Evolutionary conservation across 2,329 filamentous ascomycete genomes (phyloP), one percentile per base, ranked within the genome.

Genomic region (Colletotrichum lindemuthianum): DNA sequence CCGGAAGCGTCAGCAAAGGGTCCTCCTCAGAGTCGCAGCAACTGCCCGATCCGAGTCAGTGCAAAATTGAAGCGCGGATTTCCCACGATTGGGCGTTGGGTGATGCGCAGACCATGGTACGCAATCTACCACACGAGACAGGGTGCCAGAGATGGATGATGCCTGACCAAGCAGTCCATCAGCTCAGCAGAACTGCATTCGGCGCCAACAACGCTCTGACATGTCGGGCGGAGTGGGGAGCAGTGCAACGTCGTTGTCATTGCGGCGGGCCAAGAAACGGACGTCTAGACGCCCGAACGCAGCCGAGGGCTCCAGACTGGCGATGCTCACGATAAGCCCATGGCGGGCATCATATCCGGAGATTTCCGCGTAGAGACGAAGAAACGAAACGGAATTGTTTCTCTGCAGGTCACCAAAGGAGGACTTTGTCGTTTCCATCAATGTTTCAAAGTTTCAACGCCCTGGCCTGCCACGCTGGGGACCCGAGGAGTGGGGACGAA

Each of bases 141-240:
- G 57, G 61, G 24, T 61, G 10, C n/a, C 13, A 8, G 39, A 41
- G 50, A 61, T 61, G 61, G 51, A 40, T 52, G 39, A 65, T 61
- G 58, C 61, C 51, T 65, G 58, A 47, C 59, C 39, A 37, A 43
- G 61, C 47, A 50, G 16, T 60, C 40, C 37, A 48, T 51, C 51
- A 51, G 36, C 39, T 24, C 44, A 47, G 36, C 50, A 47, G 60
- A 55, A 53, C 51, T 37, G 33, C 45, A 32, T 56, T 61, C 58
- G 57, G 57, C 45, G 61, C 61, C 36, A 56, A 24, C 24, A 24
- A 51, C 58, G 58, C 58, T 65, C 48, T 56, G 58, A 60, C 58
- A 45, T 36, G n/a, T 47, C 51, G 52, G 40, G 45, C 51, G 50
- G 33, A 40, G 58, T 65, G 61, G 61, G 43, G 40, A 43, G 54